Conservation (phyloP, 2,329 filamentous ascomycete species). For the Drechslerella coelobrocha region DNA sequence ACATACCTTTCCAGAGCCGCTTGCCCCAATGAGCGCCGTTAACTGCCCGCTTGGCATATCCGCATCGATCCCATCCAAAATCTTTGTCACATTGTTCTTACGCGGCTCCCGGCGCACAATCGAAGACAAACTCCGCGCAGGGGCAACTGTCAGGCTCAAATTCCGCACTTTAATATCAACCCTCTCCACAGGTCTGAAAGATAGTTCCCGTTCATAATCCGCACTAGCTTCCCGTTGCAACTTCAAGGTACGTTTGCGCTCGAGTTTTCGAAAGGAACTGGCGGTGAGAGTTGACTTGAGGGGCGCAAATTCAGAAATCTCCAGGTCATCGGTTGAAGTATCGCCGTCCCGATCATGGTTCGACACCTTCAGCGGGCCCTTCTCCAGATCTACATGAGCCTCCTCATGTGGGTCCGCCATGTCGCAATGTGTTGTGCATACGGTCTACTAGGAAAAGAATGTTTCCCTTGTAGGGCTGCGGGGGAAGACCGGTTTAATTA, state of each 20-base stretch:
- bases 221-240: conserved; percentile 18
- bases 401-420: conserved; percentile 6
- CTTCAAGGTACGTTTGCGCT: conserved; percentile 15
- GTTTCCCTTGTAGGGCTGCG: too few relatives aligned
- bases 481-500: too few relatives aligned
- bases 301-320: conserved; percentile 28
- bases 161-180: conserved; percentile 54
- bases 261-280: conserved; percentile 26
- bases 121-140: conserved; percentile 56
- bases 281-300: conserved; percentile 26
- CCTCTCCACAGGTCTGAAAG: conserved; percentile 40
- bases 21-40: conserved; percentile 77
- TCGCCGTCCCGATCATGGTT: conserved; percentile 1
- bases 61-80: conserved; percentile 70
- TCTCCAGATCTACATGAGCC: conserved; percentile 12
- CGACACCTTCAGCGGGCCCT: neutral
- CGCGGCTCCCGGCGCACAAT: conserved; percentile 11
- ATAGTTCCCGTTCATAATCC: conserved; percentile 31
- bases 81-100: conserved; percentile 53
- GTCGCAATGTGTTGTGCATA: conserved; percentile 4
- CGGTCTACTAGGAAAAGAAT: too few relatives aligned
- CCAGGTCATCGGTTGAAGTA: conserved; percentile 14
- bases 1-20: conserved; percentile 70
- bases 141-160: conserved; percentile 27
- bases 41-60: conserved; percentile 71